Evolutionary conservation across 2,329 filamentous ascomycete species (phyloP), one percentile per base, ranked within the genome.

Genomic region (Colletotrichum melonis): DNA sequence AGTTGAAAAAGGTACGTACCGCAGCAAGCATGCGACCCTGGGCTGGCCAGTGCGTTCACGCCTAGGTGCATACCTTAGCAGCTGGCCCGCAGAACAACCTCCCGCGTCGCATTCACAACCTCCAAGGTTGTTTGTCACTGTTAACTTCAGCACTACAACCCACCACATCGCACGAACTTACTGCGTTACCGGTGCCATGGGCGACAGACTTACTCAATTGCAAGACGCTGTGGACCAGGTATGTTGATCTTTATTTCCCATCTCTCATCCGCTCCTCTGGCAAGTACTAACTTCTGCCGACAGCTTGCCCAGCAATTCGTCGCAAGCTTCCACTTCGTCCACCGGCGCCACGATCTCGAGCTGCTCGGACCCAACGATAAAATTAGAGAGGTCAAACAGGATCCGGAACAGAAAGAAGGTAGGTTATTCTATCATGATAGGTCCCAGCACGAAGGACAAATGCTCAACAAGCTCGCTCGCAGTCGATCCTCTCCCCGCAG

Each of bases 191-290:
- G 59, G 38, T 75, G 82, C 75, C 7, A 95, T 95, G 91, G 89
- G 89, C 32, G 94, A 97, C 80, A 88, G 92, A 75, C 88, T 97
- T 71, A 96, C 94, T 1, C 94, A 97, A 82, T 87, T 97, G 71
- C 94, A 97, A 83, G 94, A 97, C 85, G 92, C 93, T 82, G 90
- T 96, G 74, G 94, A 97, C 79, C 91, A 95, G 88, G 94, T 94
- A 84, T 42, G 82, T 59, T 14, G 59, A 72, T n/a, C 19, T 3
- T 22, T 12, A 9, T 11, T 19, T 11, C 14, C 2, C 3, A 12
- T 32, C 5, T 49, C n/a, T 14, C 35, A 9, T 55, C 22, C 5
- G 30, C 28, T 2, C 24, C 4, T 63, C n/a, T 11, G n/a, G 26
- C 19, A 69, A 63, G n/a, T 22, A 69, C 55, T 72, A 26, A 67